Evolutionary conservation across 495 filamentous ascomycete species (phyloP), one percentile per base, ranked within the genome.

Genomic region (Oleoguttula mirabilis): DNA sequence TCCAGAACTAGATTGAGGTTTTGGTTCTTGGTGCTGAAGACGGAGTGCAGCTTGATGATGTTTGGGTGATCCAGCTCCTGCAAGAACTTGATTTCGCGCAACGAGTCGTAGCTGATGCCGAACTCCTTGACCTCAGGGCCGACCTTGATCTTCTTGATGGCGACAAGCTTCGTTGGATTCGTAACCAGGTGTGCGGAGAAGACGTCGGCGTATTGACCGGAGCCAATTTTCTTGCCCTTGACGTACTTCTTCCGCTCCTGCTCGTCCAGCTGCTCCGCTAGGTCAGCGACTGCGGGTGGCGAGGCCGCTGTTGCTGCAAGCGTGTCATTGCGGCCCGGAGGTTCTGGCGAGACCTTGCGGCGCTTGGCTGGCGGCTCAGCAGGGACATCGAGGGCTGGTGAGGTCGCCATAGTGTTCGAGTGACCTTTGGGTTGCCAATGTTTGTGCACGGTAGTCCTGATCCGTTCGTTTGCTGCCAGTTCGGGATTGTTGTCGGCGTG

Each of bases 71-170:
- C 80, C n/a, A 98, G 72, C 61, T 98, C 92, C 57, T 92, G 88
- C 7, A 98, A 72, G 61, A 83, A 81, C 56, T 90, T 92, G 55
- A 96, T 76, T 66, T 99, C 92, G 45, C 92, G 85, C 49, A 96
- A 79, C 12, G 88, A 84, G 61, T 99, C 92, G 67, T 88, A 84
- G 11, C 83, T 75, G 51, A 99, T 74, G 41, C 92, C 92, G 32
- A 48, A 48, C 57, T 94, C 87, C 53, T 69, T 71, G 53, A 70
- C 76, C 55, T 94, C 85, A 11, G 79, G 74, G 55, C 88, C 84
- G 52, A 93, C 72, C 61, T 95, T 96, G 67, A 99, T 94, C 66
- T 95, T 96, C 58, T 99, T 99, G 60, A 99, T 95, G 42, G 92
- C 92, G 33, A 99, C 82, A 19, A 74, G 68, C 8, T 70, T 65